These are phyloP conservation scores for Backusella westeae DNA, from an alignment of 192 early-diverging fungal genomes.

Conservation along the genomic window DNA sequence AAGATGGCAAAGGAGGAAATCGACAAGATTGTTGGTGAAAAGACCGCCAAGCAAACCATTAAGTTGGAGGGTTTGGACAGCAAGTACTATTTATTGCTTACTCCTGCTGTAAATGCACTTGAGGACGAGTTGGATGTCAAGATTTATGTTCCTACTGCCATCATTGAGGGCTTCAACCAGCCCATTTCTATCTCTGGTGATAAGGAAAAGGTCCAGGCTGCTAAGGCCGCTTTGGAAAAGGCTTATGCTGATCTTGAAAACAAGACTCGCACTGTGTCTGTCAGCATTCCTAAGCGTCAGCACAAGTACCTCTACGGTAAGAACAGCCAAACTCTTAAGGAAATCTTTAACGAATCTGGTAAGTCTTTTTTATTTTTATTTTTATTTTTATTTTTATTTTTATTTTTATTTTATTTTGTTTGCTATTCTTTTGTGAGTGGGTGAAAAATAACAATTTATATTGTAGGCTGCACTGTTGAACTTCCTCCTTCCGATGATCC, in stretches of 20 bases:
- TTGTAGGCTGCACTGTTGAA: slow-evolving; percentile 72
- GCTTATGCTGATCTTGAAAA: slow-evolving; percentile 62
- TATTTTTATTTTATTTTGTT: neutral
- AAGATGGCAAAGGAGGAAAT: slow-evolving; percentile 83
- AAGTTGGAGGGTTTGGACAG: slow-evolving; percentile 68
- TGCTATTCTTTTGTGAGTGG: neutral
- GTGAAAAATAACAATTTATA: neutral
- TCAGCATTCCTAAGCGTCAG: slow-evolving; percentile 86
- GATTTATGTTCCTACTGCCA: slow-evolving; percentile 74
- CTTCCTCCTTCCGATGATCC: slow-evolving; percentile 70
- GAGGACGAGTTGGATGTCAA: slow-evolving; percentile 61
- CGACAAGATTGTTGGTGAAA: slow-evolving; percentile 71
- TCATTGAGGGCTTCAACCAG: slow-evolving; percentile 43
- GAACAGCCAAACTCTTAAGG: slow-evolving; percentile 73
- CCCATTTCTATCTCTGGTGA: slow-evolving; percentile 80
- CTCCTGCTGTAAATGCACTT: slow-evolving; percentile 63
- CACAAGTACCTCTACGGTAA: slow-evolving; percentile 90
- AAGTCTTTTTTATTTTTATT: neutral
- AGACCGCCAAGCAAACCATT: slow-evolving; percentile 67
- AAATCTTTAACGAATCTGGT: slow-evolving; percentile 81
- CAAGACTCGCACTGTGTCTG: slow-evolving; percentile 59
- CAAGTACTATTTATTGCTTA: slow-evolving; percentile 80
- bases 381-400: neutral
- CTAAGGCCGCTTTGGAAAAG: slow-evolving; percentile 59
- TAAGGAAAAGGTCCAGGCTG: slow-evolving; percentile 62